Evolutionary conservation across 2,329 filamentous ascomycete species (phyloP).

Genomic region (Trichoderma arundinaceum): DNA sequence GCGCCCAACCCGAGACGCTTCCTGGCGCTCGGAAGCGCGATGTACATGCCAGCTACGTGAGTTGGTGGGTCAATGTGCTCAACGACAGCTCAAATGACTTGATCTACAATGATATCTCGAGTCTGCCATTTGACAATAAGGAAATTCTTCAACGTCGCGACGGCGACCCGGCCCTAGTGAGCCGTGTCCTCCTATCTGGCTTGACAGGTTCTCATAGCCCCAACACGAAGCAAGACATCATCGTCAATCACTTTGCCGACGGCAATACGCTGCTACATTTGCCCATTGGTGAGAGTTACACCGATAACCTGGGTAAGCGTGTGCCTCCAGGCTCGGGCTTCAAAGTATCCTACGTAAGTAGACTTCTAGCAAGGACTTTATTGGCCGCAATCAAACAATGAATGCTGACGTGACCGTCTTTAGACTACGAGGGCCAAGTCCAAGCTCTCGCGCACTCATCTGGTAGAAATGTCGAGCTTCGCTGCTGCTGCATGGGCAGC

Average conservation of each 20-base stretch:
- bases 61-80: neutral
- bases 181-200: neutral
- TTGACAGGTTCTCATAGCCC: neutral
- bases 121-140: neutral
- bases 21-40: neutral
- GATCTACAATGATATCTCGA: neutral
- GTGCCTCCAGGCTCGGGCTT: neutral
- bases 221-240: neutral
- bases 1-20: neutral
- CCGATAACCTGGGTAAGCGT: neutral
- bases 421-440: conserved; percentile 10
- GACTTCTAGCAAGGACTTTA: neutral
- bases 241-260: neutral
- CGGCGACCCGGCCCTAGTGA: neutral
- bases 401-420: neutral
- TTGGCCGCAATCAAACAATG: neutral
- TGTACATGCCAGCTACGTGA: neutral
- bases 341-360: neutral
- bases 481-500: neutral
- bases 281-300: neutral
- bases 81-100: neutral
- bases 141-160: neutral
- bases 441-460: neutral
- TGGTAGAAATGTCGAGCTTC: neutral
- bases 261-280: neutral